A percentile compares a stretch with the other conserved stretches of the same genome.
These are phyloP conservation scores for Aschersonia sp. DNA, from an alignment of 2,329 filamentous ascomycete species.

Conservation along the genomic window DNA sequence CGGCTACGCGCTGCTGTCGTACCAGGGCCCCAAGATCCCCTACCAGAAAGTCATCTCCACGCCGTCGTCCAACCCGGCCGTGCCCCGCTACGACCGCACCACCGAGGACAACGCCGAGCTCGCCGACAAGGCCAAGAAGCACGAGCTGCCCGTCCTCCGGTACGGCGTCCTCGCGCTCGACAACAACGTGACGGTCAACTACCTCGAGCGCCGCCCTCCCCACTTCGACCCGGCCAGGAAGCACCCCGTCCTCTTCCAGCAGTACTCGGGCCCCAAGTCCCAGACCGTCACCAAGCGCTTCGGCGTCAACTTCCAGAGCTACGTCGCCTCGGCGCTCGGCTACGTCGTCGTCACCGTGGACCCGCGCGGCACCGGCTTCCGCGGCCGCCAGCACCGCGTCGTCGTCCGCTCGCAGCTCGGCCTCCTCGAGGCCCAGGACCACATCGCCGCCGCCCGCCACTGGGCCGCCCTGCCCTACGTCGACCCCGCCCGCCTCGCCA, in stretches of 20 bases:
- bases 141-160: slow-evolving; percentile 69
- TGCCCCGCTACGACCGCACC: slow-evolving; percentile 43
- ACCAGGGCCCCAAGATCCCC: slow-evolving; percentile 72
- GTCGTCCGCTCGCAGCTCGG: slow-evolving; percentile 74
- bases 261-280: slow-evolving; percentile 91
- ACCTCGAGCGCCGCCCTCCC: slow-evolving; percentile 74
- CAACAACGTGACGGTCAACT: slow-evolving; percentile 58
- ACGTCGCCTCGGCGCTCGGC: slow-evolving; percentile 69
- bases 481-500: slow-evolving; percentile 67
- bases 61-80: slow-evolving; percentile 42
- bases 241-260: slow-evolving; percentile 88
- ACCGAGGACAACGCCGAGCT: slow-evolving; percentile 69
- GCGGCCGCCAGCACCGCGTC: slow-evolving; percentile 71
- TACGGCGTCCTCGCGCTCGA: slow-evolving; percentile 71
- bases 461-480: slow-evolving; percentile 75
- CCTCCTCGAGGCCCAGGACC: slow-evolving; percentile 71
- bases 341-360: slow-evolving; percentile 95
- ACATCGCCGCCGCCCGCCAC: slow-evolving; percentile 77
- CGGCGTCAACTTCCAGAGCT: slow-evolving; percentile 76
- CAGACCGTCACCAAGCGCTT: slow-evolving; percentile 76
- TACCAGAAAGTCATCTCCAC: slow-evolving; percentile 86
- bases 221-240: slow-evolving; percentile 73
- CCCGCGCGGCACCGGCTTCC: slow-evolving; percentile 81
- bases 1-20: slow-evolving; percentile 72
- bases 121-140: slow-evolving; percentile 51